Conservation (phyloP, 257 asterid genomes). For the Handroanthus guayacan region DNA sequence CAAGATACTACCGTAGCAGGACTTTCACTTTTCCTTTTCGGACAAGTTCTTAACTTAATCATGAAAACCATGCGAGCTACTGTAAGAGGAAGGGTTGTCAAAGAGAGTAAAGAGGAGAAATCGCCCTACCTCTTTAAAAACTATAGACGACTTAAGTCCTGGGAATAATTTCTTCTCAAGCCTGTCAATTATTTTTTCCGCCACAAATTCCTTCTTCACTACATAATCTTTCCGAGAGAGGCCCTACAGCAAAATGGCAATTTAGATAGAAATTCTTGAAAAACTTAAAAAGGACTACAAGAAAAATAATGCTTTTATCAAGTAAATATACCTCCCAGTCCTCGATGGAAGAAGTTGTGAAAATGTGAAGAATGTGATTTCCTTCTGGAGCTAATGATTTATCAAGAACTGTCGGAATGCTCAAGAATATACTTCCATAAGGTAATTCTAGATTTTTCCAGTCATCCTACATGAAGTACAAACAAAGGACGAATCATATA, state of each 20-base stretch:
- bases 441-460: slow-evolving; percentile 81
- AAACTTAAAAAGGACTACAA: slow-evolving; percentile 6
- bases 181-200: slow-evolving; percentile 76
- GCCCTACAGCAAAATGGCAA: slow-evolving; percentile 55
- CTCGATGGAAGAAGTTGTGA: slow-evolving; percentile 87
- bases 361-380: slow-evolving; percentile 92
- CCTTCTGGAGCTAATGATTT: slow-evolving; percentile 94
- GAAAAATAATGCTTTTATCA: slow-evolving; percentile 26
- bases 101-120: slow-evolving; percentile 8
- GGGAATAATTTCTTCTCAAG: slow-evolving; percentile 89
- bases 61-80: background rate
- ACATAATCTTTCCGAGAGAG: slow-evolving; percentile 78
- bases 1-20: slow-evolving; percentile 21
- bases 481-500: slow-evolving; percentile 29
- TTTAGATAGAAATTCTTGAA: slow-evolving; percentile 25
- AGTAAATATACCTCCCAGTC: slow-evolving; percentile 85
- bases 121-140: slow-evolving; percentile 71
- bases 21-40: background rate
- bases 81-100: background rate
- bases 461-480: slow-evolving; percentile 60
- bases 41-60: background rate
- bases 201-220: slow-evolving; percentile 85
- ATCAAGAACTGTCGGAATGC: slow-evolving; percentile 96
- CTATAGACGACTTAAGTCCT: slow-evolving; percentile 80
- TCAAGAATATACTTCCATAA: slow-evolving; percentile 94